Conservation (phyloP, 768 basidiomycete genomes). For the Saitozyma sp. region DNA sequence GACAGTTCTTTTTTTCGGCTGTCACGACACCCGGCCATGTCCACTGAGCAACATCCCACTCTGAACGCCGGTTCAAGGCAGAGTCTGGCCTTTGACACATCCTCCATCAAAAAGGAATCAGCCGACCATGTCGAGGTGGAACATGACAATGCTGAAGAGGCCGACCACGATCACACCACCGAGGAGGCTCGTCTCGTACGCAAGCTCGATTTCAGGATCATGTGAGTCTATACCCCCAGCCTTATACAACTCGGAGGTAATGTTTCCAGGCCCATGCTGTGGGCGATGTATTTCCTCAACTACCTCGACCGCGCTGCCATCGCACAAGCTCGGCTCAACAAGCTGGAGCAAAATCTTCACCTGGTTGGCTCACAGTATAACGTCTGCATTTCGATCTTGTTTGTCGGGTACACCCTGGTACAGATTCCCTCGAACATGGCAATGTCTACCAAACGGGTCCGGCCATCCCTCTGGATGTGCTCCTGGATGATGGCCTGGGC, state of each 20-base stretch:
- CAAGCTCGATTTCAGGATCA: constrained; percentile 11
- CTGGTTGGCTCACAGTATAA: constrained; percentile 21
- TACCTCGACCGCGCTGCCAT: constrained; percentile 35
- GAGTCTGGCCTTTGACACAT: too few species aligned
- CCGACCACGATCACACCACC: neutral
- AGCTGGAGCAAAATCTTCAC: constrained; percentile 42
- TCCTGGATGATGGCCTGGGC: constrained; percentile 40
- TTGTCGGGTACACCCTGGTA: constrained; percentile 1
- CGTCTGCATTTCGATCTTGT: constrained; percentile 1
- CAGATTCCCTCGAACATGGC: neutral
- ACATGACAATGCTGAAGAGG: neutral
- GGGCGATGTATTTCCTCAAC: constrained; percentile 23
- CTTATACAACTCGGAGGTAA: neutral
- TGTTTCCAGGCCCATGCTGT: neutral
- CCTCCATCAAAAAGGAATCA: neutral
- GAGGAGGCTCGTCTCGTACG: constrained; percentile 9
- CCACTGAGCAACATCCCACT: too few species aligned
- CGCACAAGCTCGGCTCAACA: constrained; percentile 35
- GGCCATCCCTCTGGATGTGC: constrained; percentile 21
- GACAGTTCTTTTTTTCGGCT: too few species aligned
- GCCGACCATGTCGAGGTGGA: neutral
- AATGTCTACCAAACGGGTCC: constrained; percentile 7
- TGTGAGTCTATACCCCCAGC: neutral
- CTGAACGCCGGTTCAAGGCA: too few species aligned
- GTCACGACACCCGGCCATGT: too few species aligned